Percentiles rank a stretch among this genome's conserved stretches.
phyloP scores from a whole-genome alignment of 2,329 filamentous ascomycete species.

The Torrubiella hemipterigena region DNA sequence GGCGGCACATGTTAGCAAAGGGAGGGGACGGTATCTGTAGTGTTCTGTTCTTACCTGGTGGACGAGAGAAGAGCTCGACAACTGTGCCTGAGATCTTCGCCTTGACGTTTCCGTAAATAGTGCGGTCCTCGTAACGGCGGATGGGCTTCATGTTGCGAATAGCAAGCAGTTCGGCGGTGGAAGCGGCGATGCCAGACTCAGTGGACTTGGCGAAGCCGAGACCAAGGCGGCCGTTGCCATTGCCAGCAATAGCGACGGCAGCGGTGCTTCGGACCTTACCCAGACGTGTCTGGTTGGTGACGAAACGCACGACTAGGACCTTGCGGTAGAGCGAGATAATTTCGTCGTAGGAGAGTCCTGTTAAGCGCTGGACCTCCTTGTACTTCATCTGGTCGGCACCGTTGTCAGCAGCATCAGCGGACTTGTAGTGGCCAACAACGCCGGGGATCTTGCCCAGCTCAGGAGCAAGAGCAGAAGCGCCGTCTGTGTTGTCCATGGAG shows the following conservation, averaged over 20 bases:
- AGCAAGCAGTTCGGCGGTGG: conserved; percentile 68
- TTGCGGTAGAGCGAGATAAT: conserved; percentile 52
- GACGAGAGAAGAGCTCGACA: conserved; percentile 68
- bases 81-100: conserved; percentile 82
- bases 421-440: conserved; percentile 35
- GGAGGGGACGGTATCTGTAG: too few relatives aligned
- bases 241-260: conserved; percentile 71
- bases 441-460: conserved; percentile 41
- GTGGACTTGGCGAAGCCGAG: conserved; percentile 83
- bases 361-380: conserved; percentile 40
- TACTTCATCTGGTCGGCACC: conserved; percentile 39
- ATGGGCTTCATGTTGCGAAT: conserved; percentile 92
- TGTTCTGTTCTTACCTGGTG: conserved; percentile 54
- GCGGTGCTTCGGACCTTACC: conserved; percentile 79
- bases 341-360: conserved; percentile 39
- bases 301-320: conserved; percentile 58
- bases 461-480: conserved; percentile 32
- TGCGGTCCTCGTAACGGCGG: conserved; percentile 79
- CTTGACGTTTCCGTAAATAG: conserved; percentile 75
- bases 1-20: conserved; percentile 4
- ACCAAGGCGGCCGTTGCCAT: conserved; percentile 74
- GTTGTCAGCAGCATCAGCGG: conserved; percentile 35
- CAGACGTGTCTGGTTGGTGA: conserved; percentile 89
- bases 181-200: conserved; percentile 53
- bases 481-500: conserved; percentile 19